Evolutionary conservation across 192 early-diverging fungal genomes (phyloP).

Genomic region (Dispira simplex): DNA sequence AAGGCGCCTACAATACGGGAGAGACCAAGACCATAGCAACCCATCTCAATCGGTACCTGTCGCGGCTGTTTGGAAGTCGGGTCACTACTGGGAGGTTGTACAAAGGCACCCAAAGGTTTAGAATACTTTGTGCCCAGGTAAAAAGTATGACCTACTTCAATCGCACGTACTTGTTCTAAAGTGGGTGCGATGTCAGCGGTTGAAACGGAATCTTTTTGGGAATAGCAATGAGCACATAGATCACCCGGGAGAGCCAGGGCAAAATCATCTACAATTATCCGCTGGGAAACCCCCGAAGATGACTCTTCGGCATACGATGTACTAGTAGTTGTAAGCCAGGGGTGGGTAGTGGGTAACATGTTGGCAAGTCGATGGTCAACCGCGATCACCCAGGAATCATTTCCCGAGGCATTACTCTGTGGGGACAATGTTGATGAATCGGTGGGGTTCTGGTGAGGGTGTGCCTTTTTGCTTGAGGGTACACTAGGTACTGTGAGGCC

Average conservation of each 20-base stretch:
- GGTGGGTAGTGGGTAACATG: neutral
- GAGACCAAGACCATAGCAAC: slow-evolving; percentile 83
- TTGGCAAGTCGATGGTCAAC: too few species aligned
- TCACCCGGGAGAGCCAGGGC: slow-evolving; percentile 31
- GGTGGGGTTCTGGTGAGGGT: too few species aligned
- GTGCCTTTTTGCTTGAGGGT: too few species aligned
- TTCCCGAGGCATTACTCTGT: too few species aligned
- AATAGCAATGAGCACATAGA: slow-evolving; percentile 23
- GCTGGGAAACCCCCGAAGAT: neutral
- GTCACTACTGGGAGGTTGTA: slow-evolving; percentile 15
- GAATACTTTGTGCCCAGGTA: slow-evolving; percentile 85
- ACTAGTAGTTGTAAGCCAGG: neutral
- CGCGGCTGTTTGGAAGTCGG: slow-evolving; percentile 15
- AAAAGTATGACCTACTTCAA: slow-evolving; percentile 85
- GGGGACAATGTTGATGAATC: too few species aligned
- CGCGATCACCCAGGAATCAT: too few species aligned
- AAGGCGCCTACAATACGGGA: slow-evolving; percentile 71
- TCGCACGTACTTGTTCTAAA: slow-evolving; percentile 23
- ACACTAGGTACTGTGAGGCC: too few species aligned
- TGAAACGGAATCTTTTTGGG: slow-evolving; percentile 12
- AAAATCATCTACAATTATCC: slow-evolving; percentile 21
- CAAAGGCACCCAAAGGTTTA: slow-evolving; percentile 38
- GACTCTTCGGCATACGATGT: neutral
- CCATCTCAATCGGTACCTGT: slow-evolving; percentile 52
- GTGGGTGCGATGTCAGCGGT: slow-evolving; percentile 15